Evolutionary conservation across 345 rosid genomes (phyloP), one percentile per base, ranked within the genome.

Genomic region (Abelmoschus esculentus): DNA sequence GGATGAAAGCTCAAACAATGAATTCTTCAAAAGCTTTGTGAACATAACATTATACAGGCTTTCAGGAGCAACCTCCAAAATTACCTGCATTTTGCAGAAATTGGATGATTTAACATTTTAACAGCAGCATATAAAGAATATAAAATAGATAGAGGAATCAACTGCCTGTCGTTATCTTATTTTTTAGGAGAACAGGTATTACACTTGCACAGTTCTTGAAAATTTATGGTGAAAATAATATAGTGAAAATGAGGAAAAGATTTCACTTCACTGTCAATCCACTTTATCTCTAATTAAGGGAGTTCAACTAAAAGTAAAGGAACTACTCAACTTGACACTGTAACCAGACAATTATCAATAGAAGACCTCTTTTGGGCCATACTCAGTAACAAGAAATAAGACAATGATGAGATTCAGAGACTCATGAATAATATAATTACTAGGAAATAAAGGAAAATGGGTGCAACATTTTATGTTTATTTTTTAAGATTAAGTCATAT

Each of bases 11-110:
- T 88, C 75, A 66, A 80, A 85, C 72, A 91, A 74, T 1, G 96
- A 87, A 73, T 82, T 84, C 83, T 76, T 83, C 81, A 90, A 95
- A 73, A 95, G 72, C 74, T 89, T 90, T 52, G 62, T 60, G 72
- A 91, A 81, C 76, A 95, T 69, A 75, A 87, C 92, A 47, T 80
- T 64, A 75, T 87, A 91, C 88, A 95, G 75, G 73, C 80, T 81
- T 76, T 86, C 89, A 55, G 99, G 92, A 66, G 93, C 84, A 72
- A 91, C 98, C 77, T 84, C 93, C 78, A 95, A 65, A 80, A 95
- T 85, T 72, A 95, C 97, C 99, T 95, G 36, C 78, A 81, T 68
- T 60, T 40, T 44, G 42, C 40, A 70, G 44, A 52, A 36, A 69
- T 6, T 36, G 7, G 40, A 36, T 36, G 40, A 36, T 36, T 4